Percentiles rank a stretch among this genome's conserved stretches.
Conservation (phyloP, 306 rosid species). For the Biancaea sappan region DNA sequence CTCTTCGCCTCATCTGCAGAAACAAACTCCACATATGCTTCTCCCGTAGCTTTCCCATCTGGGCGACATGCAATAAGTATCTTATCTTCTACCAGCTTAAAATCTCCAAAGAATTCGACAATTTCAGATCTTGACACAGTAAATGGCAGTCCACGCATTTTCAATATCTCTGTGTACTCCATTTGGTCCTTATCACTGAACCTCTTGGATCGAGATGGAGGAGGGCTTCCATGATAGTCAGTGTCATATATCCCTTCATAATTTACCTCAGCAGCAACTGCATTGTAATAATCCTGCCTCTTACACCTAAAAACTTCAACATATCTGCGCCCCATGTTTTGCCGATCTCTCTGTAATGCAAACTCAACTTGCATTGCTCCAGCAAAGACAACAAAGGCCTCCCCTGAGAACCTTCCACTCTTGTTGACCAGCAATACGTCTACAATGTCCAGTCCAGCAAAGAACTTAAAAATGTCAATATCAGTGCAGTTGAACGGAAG, state of each 20-base stretch:
- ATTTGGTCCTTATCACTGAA: constrained; percentile 85
- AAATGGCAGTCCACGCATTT: constrained; percentile 98
- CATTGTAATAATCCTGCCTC: constrained; percentile 94
- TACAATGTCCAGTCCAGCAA: constrained; percentile 91
- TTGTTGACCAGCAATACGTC: constrained; percentile 98
- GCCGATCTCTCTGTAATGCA: constrained; percentile 89
- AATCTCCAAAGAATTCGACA: constrained; percentile 78
- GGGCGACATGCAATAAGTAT: constrained; percentile 92
- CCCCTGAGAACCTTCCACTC: constrained; percentile 92
- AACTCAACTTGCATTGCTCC: constrained; percentile 91
- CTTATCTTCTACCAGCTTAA: constrained; percentile 71
- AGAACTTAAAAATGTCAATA: constrained; percentile 92
- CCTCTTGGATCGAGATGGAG: constrained; percentile 81
- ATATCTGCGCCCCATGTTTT: constrained; percentile 96
- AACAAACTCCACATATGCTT: constrained; percentile 91
- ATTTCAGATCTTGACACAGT: constrained; percentile 65
- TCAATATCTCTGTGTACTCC: constrained; percentile 95
- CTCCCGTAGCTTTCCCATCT: constrained; percentile 98
- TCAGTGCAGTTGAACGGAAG: constrained; percentile 96
- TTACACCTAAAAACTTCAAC: constrained; percentile 95
- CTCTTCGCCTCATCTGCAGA: constrained; percentile 87
- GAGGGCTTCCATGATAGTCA: constrained; percentile 94
- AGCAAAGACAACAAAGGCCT: constrained; percentile 96
- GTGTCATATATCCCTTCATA: constrained; percentile 87
- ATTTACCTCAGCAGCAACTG: constrained; percentile 84